These are phyloP conservation scores for barrel medic (Medicago truncatula) DNA, from an alignment of 306 rosid species.

Conservation along the genomic window DNA sequence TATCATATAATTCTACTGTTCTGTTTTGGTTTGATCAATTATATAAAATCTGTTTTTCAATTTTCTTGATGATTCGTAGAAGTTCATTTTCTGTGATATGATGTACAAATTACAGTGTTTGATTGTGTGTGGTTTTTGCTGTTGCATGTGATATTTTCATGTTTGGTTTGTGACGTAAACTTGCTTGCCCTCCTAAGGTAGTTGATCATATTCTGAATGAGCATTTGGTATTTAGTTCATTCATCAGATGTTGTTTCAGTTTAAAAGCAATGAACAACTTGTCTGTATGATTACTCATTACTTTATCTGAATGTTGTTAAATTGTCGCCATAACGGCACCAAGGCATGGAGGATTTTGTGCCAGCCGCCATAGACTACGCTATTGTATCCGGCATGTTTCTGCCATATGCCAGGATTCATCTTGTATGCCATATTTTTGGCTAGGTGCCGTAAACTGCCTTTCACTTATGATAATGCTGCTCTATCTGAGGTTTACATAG, in stretches of 20 bases:
- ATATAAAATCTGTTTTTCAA: not conserved
- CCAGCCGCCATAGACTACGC: not conserved
- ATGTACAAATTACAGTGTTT: constrained; percentile 3
- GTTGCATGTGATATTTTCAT: constrained; percentile 12
- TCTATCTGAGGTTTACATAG: not conserved
- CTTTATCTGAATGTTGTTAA: not conserved
- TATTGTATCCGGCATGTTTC: too few species aligned
- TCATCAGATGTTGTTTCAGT: not conserved
- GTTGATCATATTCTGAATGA: too few species aligned
- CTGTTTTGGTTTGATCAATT: not conserved
- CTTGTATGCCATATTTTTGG: not conserved
- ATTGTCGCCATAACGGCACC: not conserved
- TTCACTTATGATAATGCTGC: not conserved
- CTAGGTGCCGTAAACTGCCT: not conserved
- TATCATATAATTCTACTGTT: constrained; percentile 3
- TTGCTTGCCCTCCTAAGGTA: too few species aligned
- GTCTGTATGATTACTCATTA: not conserved
- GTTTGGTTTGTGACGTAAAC: not conserved
- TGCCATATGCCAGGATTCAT: not conserved
- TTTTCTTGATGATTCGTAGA: constrained; percentile 15
- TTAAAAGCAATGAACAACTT: not conserved
- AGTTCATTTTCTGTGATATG: constrained; percentile 2
- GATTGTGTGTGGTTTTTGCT: constrained; percentile 15
- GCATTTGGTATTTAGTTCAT: not conserved
- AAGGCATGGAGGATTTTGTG: not conserved